Conservation (phyloP, 2,329 filamentous ascomycete species). For the Trichoderma sp. region DNA sequence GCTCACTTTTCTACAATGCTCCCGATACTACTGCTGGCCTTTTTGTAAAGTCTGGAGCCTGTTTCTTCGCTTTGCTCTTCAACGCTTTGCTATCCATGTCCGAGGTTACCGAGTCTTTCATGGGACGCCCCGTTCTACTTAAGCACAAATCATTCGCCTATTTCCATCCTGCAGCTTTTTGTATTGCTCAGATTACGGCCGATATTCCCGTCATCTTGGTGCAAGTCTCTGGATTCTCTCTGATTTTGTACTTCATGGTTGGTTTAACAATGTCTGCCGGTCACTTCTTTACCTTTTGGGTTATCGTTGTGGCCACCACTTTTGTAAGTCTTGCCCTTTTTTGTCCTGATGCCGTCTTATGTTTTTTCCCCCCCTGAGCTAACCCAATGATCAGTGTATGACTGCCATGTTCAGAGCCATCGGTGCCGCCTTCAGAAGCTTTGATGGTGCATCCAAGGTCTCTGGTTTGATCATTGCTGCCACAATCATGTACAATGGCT, state of each 20-base stretch:
- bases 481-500: slow-evolving; percentile 60
- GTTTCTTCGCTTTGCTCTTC: slow-evolving; percentile 63
- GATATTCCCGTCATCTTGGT: slow-evolving; percentile 56
- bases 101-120: slow-evolving; percentile 63
- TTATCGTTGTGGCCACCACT: slow-evolving; percentile 48
- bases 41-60: slow-evolving; percentile 60
- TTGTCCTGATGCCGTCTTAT: background rate
- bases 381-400: slow-evolving; percentile 40
- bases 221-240: slow-evolving; percentile 55
- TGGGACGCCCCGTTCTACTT: slow-evolving; percentile 54
- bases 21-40: slow-evolving; percentile 55
- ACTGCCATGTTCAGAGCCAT: slow-evolving; percentile 56
- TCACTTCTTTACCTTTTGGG: slow-evolving; percentile 61
- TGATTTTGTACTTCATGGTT: slow-evolving; percentile 64
- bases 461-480: slow-evolving; percentile 50
- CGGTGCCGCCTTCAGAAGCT: slow-evolving; percentile 53
- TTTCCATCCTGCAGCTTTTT: slow-evolving; percentile 56
- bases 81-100: slow-evolving; percentile 61
- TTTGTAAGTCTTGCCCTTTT: slow-evolving; percentile 39
- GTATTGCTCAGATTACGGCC: slow-evolving; percentile 54
- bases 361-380: slow-evolving; percentile 13
- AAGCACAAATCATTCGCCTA: slow-evolving; percentile 58
- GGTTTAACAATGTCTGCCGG: slow-evolving; percentile 49
- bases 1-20: slow-evolving; percentile 66
- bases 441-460: slow-evolving; percentile 58